Evolutionary conservation across 2,329 filamentous ascomycete genomes (phyloP).

Genomic region (Byssothecium circinans): DNA sequence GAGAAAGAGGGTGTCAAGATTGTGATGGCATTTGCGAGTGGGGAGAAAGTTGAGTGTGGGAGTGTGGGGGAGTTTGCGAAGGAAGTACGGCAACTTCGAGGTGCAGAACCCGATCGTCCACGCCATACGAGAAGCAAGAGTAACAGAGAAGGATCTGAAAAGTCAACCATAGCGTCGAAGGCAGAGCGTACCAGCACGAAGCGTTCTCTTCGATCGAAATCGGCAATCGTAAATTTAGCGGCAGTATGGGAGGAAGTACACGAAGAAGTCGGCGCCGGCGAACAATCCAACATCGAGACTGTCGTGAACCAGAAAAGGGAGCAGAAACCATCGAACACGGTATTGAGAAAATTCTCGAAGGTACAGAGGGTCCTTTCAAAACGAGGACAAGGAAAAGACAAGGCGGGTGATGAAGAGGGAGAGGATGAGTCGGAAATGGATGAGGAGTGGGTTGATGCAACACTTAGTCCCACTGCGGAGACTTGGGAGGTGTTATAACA

Average conservation of each 20-base stretch:
- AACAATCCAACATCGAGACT: background rate
- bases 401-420: background rate
- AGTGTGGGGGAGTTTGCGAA: background rate
- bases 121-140: background rate
- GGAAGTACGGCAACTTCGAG: background rate
- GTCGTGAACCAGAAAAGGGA: background rate
- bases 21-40: background rate
- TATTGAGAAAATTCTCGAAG: background rate
- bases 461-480: background rate
- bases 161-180: background rate
- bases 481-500: conserved; percentile 2
- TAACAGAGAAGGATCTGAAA: background rate
- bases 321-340: background rate
- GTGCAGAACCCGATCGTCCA: background rate
- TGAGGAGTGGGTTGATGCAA: conserved; percentile 5
- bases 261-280: background rate
- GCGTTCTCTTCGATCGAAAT: background rate
- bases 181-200: background rate
- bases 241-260: background rate
- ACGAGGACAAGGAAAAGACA: background rate
- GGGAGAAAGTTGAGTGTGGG: conserved; percentile 1
- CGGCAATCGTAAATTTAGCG: background rate
- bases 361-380: background rate
- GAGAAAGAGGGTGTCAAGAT: conserved; percentile 12
- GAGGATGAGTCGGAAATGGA: background rate